Conservation (phyloP, 2,329 filamentous ascomycete species). For the Calonectria crousiana region DNA sequence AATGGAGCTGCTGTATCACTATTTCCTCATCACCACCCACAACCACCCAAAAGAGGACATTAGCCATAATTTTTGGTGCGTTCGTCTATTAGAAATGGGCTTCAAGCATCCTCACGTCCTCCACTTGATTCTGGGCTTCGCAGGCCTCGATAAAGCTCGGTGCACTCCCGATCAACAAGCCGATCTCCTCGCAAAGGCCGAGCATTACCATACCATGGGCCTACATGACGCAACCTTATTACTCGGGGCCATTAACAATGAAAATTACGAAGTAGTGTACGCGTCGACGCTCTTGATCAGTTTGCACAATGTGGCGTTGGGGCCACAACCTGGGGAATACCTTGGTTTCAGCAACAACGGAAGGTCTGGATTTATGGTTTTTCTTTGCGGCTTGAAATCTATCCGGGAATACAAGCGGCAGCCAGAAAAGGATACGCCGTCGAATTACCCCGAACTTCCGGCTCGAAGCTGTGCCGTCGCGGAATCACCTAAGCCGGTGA, state of each 20-base stretch:
- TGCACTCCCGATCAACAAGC: background rate
- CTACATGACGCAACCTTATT: background rate
- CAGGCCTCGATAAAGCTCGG: background rate
- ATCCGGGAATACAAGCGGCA: background rate
- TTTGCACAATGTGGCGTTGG: background rate
- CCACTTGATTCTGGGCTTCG: background rate
- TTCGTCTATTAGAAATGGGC: background rate
- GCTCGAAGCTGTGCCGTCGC: background rate
- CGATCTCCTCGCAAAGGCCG: background rate
- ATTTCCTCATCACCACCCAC: slow-evolving; percentile 1
- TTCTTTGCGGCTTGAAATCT: background rate
- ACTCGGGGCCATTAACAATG: background rate
- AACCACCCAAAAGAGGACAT: background rate
- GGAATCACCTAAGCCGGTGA: background rate
- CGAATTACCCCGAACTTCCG: background rate
- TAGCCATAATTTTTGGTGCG: background rate
- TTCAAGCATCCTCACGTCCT: background rate
- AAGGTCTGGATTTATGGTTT: background rate
- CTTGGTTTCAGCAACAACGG: background rate
- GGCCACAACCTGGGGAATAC: background rate
- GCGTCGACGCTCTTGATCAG: background rate
- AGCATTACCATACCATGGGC: background rate
- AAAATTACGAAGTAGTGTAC: background rate
- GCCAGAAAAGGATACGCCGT: background rate
- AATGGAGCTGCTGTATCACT: background rate